Evolutionary conservation across 192 early-diverging fungal species (phyloP).

Genomic region (Entrophospora sp.): DNA sequence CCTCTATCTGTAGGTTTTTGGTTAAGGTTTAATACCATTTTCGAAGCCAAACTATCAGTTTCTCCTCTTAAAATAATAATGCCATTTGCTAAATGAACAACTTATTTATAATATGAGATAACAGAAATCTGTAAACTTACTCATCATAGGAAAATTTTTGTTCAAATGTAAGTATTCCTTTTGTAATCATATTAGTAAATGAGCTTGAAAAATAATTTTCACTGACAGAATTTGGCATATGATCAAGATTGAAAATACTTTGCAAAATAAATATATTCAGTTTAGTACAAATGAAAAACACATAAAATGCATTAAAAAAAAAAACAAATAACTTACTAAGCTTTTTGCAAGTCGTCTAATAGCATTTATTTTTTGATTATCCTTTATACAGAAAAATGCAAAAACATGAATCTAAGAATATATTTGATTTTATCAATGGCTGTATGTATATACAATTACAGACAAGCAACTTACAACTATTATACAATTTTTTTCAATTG

Average conservation of each 20-base stretch:
- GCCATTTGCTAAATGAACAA: neutral
- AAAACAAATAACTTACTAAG: conserved; percentile 12
- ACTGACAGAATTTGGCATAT: neutral
- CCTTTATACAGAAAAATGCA: neutral
- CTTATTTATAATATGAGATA: conserved; percentile 4
- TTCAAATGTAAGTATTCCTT: conserved; percentile 8
- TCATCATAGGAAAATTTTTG: conserved; percentile 3
- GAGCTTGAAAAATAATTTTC: neutral
- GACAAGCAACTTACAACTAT: conserved; percentile 1
- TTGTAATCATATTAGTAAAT: neutral
- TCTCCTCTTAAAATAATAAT: neutral
- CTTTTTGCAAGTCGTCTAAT: neutral
- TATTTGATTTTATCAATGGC: too few species aligned
- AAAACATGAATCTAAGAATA: too few species aligned
- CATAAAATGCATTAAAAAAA: too few species aligned
- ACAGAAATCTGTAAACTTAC: neutral
- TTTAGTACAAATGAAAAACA: neutral
- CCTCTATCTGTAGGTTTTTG: neutral
- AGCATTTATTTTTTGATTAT: too few species aligned
- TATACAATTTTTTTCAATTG: conserved; percentile 2
- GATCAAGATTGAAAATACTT: conserved; percentile 1
- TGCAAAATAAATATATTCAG: neutral
- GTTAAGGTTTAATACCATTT: neutral
- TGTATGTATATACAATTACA: too few species aligned
- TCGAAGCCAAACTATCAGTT: conserved; percentile 1